Conservation (phyloP, 192 early-diverging fungal species). For the Podila epigama region DNA sequence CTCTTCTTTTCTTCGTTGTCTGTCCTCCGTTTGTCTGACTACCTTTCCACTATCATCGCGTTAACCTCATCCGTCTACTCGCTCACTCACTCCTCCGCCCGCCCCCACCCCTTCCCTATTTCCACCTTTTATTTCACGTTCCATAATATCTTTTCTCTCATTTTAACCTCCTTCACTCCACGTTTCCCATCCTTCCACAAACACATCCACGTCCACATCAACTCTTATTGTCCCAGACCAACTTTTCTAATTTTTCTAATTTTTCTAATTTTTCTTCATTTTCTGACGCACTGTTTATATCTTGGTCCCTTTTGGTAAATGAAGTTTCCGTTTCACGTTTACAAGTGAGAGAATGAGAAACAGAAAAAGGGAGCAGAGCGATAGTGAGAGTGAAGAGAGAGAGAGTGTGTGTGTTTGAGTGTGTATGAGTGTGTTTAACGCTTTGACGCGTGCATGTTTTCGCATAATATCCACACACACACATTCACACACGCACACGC, state of each 20-base stretch:
- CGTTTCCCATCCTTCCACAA: no score
- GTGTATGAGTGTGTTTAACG: no score
- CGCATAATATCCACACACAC: no score
- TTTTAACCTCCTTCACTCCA: neutral
- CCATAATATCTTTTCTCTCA: neutral
- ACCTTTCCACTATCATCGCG: neutral
- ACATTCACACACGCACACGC: no score
- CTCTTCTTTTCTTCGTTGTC: neutral
- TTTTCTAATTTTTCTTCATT: neutral
- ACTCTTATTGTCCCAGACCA: no score
- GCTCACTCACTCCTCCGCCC: neutral
- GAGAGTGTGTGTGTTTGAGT: no score
- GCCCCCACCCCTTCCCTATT: neutral
- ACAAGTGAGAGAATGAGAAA: no score
- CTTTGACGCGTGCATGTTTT: no score
- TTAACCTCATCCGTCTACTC: neutral
- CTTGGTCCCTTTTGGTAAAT: constrained; percentile 1
- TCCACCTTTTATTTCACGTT: neutral
- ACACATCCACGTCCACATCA: no score
- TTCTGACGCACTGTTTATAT: neutral
- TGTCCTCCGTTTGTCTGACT: constrained; percentile 1
- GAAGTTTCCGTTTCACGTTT: no score
- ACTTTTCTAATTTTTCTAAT: neutral
- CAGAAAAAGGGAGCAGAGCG: no score
- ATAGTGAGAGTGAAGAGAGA: no score